Evolutionary conservation across 106 monocot genomes (phyloP), one percentile per base, ranked within the genome.

Genomic region (Xerophyta viscosa): DNA sequence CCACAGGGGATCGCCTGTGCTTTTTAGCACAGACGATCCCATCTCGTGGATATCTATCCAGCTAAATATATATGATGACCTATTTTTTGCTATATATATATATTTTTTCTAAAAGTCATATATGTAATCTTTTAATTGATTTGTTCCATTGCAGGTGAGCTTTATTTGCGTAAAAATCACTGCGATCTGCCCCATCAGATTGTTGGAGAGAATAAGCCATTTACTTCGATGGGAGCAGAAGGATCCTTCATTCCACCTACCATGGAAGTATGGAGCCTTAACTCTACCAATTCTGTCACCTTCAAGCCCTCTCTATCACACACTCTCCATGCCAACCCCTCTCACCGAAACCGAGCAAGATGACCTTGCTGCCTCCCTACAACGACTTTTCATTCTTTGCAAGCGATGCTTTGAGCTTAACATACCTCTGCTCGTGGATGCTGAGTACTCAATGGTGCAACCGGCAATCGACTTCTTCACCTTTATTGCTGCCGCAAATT

Each of bases 371-470:
- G 21, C 31, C 3, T 82, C 86, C 13, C 69, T 66, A 31, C n/a
- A 65, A 19, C 56, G 90, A 30, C 72, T 99, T 11, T 29, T 59
- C 1, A 48, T 56, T 1, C 68, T 99, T 48, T 82, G 80, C 66
- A 27, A 19, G 19, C 36, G 68, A 31, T 99, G 98, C 46, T 28
- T 63, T 2, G 65, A 75, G 13, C 7, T 42, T 37, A 56, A 72
- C 29, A 59, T 90, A 24, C 82, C 79, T 2, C 46, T 99, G 36
- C 80, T 99, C 10, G 56, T 99, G 23, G 98, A 99, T 46, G 98
- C 90, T 2, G 90, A 99, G 76, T 99, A 99, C 82, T 64, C 98
- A 1, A 71, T 90, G 0, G 86, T 99, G 25, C 98, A 99, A 37
- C 98, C 98, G 0, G 86, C 90, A 20, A 90, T 99, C 30, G 98